Evolutionary conservation across 345 rosid genomes (phyloP).

Genomic region (Heritiera littoralis): DNA sequence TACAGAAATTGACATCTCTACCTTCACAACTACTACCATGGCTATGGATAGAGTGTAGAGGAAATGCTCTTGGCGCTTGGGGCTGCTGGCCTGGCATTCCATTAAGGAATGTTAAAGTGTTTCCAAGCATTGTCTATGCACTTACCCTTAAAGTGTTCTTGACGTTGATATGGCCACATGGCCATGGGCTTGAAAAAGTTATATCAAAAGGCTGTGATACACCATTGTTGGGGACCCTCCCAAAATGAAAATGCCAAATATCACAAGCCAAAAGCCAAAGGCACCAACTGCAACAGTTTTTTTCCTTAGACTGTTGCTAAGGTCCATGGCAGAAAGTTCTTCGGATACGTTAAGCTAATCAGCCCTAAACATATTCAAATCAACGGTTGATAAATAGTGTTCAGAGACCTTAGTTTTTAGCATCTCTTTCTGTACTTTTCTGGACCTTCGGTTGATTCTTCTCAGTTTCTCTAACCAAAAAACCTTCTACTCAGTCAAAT

Average conservation of each 20-base stretch:
- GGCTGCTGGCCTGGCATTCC: slow-evolving; percentile 14
- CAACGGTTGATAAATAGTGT: slow-evolving; percentile 20
- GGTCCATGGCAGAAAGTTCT: neutral
- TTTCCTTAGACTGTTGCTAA: neutral
- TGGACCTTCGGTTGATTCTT: neutral
- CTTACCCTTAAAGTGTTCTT: neutral
- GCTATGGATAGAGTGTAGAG: neutral
- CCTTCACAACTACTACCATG: neutral
- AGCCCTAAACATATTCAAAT: neutral
- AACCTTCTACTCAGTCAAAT: slow-evolving; percentile 10
- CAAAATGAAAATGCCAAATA: neutral
- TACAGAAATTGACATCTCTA: neutral
- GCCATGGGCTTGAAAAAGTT: neutral
- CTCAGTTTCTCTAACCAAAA: slow-evolving; percentile 4
- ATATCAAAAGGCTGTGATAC: slow-evolving; percentile 6
- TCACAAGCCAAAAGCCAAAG: neutral
- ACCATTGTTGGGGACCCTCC: slow-evolving; percentile 12
- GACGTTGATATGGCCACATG: slow-evolving; percentile 22
- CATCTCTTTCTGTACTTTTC: slow-evolving; percentile 10
- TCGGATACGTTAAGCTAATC: slow-evolving; percentile 16
- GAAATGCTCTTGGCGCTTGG: slow-evolving; percentile 1
- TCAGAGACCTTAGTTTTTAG: too few species aligned
- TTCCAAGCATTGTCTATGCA: neutral
- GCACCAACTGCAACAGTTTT: neutral
- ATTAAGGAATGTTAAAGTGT: neutral